Evolutionary conservation across 108 stramenopile genomes (phyloP).

Genomic region (Cyclostephanos invisitatus): DNA sequence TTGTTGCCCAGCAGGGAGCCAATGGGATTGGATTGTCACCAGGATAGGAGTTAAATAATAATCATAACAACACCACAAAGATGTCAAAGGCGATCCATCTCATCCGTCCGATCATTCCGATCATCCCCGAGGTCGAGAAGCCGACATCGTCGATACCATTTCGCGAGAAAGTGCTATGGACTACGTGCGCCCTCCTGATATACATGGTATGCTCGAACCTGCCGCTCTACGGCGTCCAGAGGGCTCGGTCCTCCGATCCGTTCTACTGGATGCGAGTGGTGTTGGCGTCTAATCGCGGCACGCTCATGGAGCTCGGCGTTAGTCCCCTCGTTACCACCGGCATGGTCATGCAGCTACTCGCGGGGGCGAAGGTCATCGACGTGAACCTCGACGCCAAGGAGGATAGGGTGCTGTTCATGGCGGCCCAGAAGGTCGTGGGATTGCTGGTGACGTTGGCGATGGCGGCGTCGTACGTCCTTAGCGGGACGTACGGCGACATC

Average conservation of each 20-base stretch:
- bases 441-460: constrained; percentile 96
- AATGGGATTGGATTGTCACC: too few species aligned
- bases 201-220: constrained; percentile 99
- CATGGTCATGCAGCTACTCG: constrained; percentile 94
- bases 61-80: neutral
- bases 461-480: constrained; percentile 97
- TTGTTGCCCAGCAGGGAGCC: neutral
- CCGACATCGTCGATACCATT: constrained; percentile 74
- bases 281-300: constrained; percentile 98
- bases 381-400: constrained; percentile 97
- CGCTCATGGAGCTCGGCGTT: constrained; percentile 99
- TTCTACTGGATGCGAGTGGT: constrained; percentile 99
- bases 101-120: constrained; percentile 72
- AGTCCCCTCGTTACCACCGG: constrained; percentile 96
- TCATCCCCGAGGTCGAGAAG: constrained; percentile 71
- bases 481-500: constrained; percentile 98
- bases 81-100: constrained; percentile 72
- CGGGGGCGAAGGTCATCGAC: constrained; percentile 94
- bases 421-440: constrained; percentile 99
- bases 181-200: constrained; percentile 94
- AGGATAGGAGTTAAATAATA: too few species aligned
- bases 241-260: constrained; percentile 96
- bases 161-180: constrained; percentile 98
- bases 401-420: constrained; percentile 95
- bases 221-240: constrained; percentile 96